phyloP scores from a whole-genome alignment of 2,329 filamentous ascomycete genomes.

The Akanthomyces uredinophilus region DNA sequence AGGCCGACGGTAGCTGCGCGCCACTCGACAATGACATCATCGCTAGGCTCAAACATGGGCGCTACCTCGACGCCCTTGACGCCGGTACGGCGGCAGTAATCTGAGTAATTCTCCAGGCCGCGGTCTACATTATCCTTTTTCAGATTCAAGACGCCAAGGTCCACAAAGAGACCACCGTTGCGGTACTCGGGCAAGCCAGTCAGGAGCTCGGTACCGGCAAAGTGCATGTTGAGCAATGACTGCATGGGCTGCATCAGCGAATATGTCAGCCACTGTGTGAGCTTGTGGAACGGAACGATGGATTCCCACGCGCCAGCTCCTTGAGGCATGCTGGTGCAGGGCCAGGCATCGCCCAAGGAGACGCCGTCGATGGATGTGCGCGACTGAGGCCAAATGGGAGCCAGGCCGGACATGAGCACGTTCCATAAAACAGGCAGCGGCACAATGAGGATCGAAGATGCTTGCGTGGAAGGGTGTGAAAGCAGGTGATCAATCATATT shows the following conservation, averaged over 20 bases:
- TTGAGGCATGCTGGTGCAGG: slow-evolving; percentile 73
- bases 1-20: slow-evolving; percentile 58
- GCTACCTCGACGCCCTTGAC: slow-evolving; percentile 54
- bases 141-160: slow-evolving; percentile 74
- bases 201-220: slow-evolving; percentile 73
- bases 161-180: slow-evolving; percentile 82
- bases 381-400: slow-evolving; percentile 81
- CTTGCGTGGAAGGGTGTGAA: slow-evolving; percentile 82
- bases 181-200: slow-evolving; percentile 89
- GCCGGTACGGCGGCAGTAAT: slow-evolving; percentile 67
- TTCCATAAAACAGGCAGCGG: slow-evolving; percentile 85
- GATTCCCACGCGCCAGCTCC: slow-evolving; percentile 63
- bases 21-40: slow-evolving; percentile 62
- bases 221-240: slow-evolving; percentile 72
- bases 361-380: slow-evolving; percentile 83
- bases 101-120: slow-evolving; percentile 57
- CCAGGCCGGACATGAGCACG: slow-evolving; percentile 80
- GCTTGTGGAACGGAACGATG: slow-evolving; percentile 87
- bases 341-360: slow-evolving; percentile 91
- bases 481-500: slow-evolving; percentile 96
- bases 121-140: slow-evolving; percentile 65
- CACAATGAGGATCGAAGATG: slow-evolving; percentile 81
- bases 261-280: slow-evolving; percentile 92
- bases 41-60: slow-evolving; percentile 53
- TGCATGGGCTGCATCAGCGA: slow-evolving; percentile 90